A percentile compares a stretch with the other conserved stretches of the same genome.
Conservation (phyloP, 768 basidiomycete genomes). For the Tephrocybe rancida region DNA sequence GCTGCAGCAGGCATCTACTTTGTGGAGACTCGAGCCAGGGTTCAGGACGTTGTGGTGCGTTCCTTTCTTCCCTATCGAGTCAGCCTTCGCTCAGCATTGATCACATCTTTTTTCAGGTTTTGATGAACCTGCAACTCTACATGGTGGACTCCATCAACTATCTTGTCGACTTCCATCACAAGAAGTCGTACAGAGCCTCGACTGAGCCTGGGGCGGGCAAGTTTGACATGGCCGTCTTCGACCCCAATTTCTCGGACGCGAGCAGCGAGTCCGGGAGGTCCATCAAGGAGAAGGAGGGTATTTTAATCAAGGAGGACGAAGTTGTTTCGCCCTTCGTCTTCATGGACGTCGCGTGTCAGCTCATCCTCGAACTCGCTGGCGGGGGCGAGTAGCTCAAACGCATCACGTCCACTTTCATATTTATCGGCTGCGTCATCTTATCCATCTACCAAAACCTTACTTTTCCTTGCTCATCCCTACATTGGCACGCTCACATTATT, state of each 20-base stretch:
- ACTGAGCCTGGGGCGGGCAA: constrained; percentile 66
- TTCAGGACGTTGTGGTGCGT: constrained; percentile 90
- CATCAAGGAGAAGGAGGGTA: constrained; percentile 53
- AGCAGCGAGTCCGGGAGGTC: constrained; percentile 61
- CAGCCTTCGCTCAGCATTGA: constrained; percentile 1
- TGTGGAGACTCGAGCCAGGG: constrained; percentile 89
- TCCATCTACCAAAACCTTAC: not conserved
- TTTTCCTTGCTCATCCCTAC: not conserved
- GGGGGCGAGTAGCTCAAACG: constrained; percentile 31
- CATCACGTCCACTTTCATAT: not conserved
- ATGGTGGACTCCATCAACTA: constrained; percentile 96
- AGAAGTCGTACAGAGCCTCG: constrained; percentile 86
- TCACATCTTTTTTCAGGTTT: constrained; percentile 54
- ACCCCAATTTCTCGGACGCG: constrained; percentile 48
- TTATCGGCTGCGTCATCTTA: not conserved
- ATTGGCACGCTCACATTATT: not conserved
- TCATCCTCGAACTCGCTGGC: constrained; percentile 93
- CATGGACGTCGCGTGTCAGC: constrained; percentile 91
- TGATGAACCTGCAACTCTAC: constrained; percentile 98
- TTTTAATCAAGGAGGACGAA: constrained; percentile 53
- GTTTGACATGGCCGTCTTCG: constrained; percentile 67
- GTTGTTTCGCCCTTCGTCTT: constrained; percentile 91
- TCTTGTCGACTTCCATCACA: constrained; percentile 97
- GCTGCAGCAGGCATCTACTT: constrained; percentile 83
- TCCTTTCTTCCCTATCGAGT: constrained; percentile 3